Percentiles rank a stretch among this genome's conserved stretches.
Conservation (phyloP, 176 grass and related monocot genomes). For the Sorghum bicolor region DNA sequence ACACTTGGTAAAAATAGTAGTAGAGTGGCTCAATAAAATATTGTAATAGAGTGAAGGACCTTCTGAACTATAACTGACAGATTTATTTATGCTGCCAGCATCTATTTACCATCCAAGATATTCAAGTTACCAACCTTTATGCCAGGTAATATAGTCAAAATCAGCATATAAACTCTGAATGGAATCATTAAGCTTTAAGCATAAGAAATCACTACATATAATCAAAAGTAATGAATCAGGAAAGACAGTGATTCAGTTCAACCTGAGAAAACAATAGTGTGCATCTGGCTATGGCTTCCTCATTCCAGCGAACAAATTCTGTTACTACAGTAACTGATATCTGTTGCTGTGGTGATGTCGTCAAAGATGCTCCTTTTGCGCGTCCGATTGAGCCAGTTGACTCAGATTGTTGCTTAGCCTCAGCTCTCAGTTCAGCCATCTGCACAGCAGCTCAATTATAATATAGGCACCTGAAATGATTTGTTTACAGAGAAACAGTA, state of each 20-base stretch:
- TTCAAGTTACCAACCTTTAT: constrained; percentile 17
- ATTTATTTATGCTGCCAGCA: not conserved
- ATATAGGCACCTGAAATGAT: constrained; percentile 4
- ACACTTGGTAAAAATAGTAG: not conserved
- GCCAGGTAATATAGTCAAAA: not conserved
- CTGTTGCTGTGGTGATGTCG: constrained; percentile 64
- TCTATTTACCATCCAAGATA: not conserved
- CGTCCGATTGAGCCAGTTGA: constrained; percentile 85
- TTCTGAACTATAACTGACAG: constrained; percentile 13
- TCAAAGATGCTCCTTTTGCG: constrained; percentile 70
- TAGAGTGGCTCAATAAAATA: not conserved
- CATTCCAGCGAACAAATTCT: constrained; percentile 95
- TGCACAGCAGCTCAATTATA: constrained; percentile 36
- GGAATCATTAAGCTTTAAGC: constrained; percentile 17
- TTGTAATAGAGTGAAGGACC: not conserved
- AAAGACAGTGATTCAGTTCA: constrained; percentile 15
- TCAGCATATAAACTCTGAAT: constrained; percentile 16
- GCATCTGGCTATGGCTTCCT: constrained; percentile 97
- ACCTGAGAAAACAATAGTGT: constrained; percentile 93
- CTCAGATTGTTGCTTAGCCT: constrained; percentile 80
- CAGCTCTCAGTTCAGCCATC: constrained; percentile 83
- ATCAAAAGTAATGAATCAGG: constrained; percentile 4
- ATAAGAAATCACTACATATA: constrained; percentile 8
- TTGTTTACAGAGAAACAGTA: not conserved
- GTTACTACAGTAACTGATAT: constrained; percentile 96